Evolutionary conservation across 331 rosid species (phyloP), one percentile per base, ranked within the genome.

Genomic region (Malus hybrid): DNA sequence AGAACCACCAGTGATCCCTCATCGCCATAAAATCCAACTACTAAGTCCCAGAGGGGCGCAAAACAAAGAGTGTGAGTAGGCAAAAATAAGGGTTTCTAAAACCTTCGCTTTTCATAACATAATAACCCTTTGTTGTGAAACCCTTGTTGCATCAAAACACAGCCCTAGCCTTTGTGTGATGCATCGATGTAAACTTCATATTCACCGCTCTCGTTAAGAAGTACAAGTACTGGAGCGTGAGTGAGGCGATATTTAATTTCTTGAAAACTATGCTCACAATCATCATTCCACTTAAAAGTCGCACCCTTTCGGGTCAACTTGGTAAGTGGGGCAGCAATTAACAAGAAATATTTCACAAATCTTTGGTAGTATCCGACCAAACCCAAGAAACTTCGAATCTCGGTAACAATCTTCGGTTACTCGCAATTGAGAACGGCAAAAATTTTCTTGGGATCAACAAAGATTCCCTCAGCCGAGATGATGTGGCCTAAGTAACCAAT

Each of bases 371-470:
- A 64, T 9, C 74, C 6, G 2, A 1, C 58, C 13, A 76, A 36
- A 6, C 79, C 74, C 1, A 76, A 16, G 44, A 76, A 67, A 56
- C 61, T 76, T 11, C 6, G 4, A 5, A 68, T n/a, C 24, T 76
- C 18, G 0, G 3, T 2, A 4, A 68, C 11, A 6, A 0, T 66
- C 11, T 10, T 76, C 4, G 30, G 68, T 10, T 14, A 5, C 5
- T 12, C 10, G 60, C 79, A 66, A 6, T 76, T 14, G 0, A 20
- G 1, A 0, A 67, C 14, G 42, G 42, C 74, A 3, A 15, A 9
- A 1, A 66, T n/a, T 36, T 66, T 76, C 2, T 10, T 1, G 6
- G 68, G 66, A 22, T 67, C 61, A 0, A 76, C 44, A 5, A 7
- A 2, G 2, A 58, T 63, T 1, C 32, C n/a, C 0, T 33, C 30